Conservation (phyloP, 495 filamentous ascomycete genomes). For the Diplogelasinospora grovesii region DNA sequence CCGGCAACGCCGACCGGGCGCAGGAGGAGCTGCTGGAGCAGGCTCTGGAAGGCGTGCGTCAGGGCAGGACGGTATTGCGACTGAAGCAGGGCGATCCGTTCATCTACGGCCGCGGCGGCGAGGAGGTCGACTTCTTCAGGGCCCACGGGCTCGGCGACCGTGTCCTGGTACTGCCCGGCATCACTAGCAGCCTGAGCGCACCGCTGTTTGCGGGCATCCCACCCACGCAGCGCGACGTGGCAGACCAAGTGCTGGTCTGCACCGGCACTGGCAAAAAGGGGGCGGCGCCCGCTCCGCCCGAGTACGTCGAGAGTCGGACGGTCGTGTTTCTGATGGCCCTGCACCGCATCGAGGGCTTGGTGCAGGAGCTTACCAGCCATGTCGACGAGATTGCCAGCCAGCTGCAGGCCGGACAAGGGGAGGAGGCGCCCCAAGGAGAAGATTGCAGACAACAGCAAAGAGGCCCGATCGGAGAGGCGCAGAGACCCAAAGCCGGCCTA, state of each 20-base stretch:
- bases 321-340: conserved; percentile 96
- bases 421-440: conserved; percentile 26
- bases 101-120: conserved; percentile 88
- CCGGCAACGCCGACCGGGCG: conserved; percentile 88
- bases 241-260: conserved; percentile 88
- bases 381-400: conserved; percentile 28
- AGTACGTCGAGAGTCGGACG: conserved; percentile 68
- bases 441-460: background rate
- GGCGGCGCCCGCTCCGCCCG: conserved; percentile 70
- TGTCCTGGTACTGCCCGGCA: conserved; percentile 70
- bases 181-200: conserved; percentile 80
- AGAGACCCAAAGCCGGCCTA: background rate
- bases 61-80: conserved; percentile 73
- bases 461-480: background rate
- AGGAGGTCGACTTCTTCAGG: conserved; percentile 85
- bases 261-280: conserved; percentile 94
- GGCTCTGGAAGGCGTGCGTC: conserved; percentile 62
- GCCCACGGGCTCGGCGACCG: conserved; percentile 52
- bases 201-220: conserved; percentile 86
- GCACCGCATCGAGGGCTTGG: conserved; percentile 69
- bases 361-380: conserved; percentile 54
- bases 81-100: conserved; percentile 97
- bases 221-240: conserved; percentile 78
- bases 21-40: conserved; percentile 84
- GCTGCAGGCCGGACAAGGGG: conserved; percentile 29